Conservation (phyloP, 2,329 filamentous ascomycete genomes). For the Fusarium scirpi region DNA sequence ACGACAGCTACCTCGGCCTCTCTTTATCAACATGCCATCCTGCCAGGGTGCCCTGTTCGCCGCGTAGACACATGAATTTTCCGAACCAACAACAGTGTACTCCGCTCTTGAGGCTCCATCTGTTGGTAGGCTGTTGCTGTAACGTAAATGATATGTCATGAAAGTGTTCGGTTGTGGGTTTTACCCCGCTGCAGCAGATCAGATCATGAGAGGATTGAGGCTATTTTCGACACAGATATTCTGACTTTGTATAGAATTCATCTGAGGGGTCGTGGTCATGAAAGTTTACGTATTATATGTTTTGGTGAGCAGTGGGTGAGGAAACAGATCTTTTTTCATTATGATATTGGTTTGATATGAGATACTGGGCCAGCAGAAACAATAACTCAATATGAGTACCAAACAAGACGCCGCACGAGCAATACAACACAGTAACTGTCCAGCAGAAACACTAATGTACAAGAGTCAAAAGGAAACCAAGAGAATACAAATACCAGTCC, state of each 20-base stretch:
- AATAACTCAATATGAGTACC: not conserved
- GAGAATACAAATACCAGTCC: not conserved
- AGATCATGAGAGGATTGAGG: not conserved
- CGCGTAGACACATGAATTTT: conserved; percentile 5
- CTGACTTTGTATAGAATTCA: too few relatives aligned
- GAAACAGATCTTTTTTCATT: too few relatives aligned
- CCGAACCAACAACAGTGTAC: not conserved
- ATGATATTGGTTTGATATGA: too few relatives aligned
- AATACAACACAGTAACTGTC: not conserved
- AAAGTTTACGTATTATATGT: too few relatives aligned
- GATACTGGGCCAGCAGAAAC: not conserved
- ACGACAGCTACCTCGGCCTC: not conserved
- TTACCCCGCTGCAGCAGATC: not conserved
- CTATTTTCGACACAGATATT: not conserved
- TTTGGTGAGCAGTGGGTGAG: too few relatives aligned
- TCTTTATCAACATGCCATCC: not conserved
- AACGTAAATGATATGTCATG: not conserved
- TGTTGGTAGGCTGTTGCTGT: not conserved
- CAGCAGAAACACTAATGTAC: not conserved
- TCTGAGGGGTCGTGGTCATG: too few relatives aligned
- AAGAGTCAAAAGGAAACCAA: accelerated
- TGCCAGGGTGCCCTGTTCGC: not conserved
- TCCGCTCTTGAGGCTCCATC: not conserved
- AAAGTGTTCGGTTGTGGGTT: not conserved
- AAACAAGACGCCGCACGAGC: not conserved